phyloP scores from a whole-genome alignment of 2,329 filamentous ascomycete genomes.

The Epicoccum nigrum region DNA sequence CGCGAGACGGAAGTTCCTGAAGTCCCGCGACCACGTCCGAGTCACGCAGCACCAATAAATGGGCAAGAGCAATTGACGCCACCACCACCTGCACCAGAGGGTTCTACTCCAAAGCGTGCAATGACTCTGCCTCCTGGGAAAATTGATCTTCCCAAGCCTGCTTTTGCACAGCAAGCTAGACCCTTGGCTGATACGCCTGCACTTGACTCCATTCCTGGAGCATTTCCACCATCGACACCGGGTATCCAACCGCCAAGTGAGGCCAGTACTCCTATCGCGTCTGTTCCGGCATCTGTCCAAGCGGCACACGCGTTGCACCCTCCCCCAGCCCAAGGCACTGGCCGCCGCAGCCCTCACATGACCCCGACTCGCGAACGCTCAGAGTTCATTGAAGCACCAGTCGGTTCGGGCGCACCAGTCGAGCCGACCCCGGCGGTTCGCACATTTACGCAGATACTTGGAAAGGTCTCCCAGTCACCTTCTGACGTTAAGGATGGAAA shows the following conservation, averaged over 20 bases:
- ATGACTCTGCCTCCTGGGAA: constrained; percentile 31
- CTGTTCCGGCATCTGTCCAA: constrained; percentile 18
- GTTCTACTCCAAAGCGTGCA: constrained; percentile 21
- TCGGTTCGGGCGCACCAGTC: constrained; percentile 33
- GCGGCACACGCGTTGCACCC: constrained; percentile 29
- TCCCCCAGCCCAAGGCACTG: constrained; percentile 22
- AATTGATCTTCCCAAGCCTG: constrained; percentile 34
- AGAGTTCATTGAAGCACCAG: constrained; percentile 41
- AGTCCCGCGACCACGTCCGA: constrained; percentile 9
- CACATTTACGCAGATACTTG: constrained; percentile 48
- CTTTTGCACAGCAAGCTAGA: constrained; percentile 28
- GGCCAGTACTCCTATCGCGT: constrained; percentile 40
- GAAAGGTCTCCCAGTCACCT: constrained; percentile 57
- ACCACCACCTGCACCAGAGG: constrained; percentile 10
- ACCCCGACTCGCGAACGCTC: constrained; percentile 42
- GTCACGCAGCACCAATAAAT: constrained; percentile 14
- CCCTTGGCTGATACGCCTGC: constrained; percentile 37
- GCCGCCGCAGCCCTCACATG: constrained; percentile 29
- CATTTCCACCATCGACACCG: constrained; percentile 62
- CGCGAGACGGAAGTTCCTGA: constrained; percentile 11
- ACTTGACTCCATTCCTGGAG: constrained; percentile 59
- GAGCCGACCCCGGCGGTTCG: constrained; percentile 39
- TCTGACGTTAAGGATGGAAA: constrained; percentile 66
- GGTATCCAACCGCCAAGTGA: constrained; percentile 50
- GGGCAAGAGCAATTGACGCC: not conserved